Base-by-base conservation (phyloP, 805 yeast species). In the Pichia thaimueangensis region DNA sequence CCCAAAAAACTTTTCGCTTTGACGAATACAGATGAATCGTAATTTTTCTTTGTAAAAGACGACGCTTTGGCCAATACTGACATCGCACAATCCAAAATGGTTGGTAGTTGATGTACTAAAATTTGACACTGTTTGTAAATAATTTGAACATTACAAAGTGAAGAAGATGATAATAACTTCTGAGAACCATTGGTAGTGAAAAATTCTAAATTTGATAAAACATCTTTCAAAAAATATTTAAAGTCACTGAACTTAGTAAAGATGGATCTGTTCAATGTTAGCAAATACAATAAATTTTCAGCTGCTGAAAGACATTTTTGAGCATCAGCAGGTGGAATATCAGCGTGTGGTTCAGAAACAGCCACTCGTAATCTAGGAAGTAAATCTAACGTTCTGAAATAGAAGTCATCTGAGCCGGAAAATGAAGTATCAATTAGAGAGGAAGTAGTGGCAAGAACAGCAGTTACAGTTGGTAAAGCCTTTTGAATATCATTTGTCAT, bases 321-420 rank as follows among this genome's bases (percentile, higher is more conserved):
- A 24, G 85, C 73, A 56, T 84, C 94, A 2, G 74, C 66, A 12
- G 71, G 73, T 4, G 96, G 93, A 20, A 86, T 78, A 52, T 87
- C 97, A 7, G 77, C 82, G 8, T 80, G 73, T 12, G 80, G 75
- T 12, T 68, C 68, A 2, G 77, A 60, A 10, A 81, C 78, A 2
- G 85, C 65, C 16, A 80, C 73, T 54, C 95, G 73, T 43, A 91
- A 64, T 35, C 91, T 70, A 3, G 97, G 97, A 34, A 91, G 61
- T 22, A 89, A 56, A 52, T 93, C 97, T 29, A 93, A 62, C 8
- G 86, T 60, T 46, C 86, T 70, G 65, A 74, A 84, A 62, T 77
- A 88, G 51, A 74, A 73, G 0, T 57, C 73, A 53, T 81, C 82
- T 23, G 56, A 43, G 12, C 47, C 41, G 11, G 65, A 65, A 30